A percentile compares a stretch with the other conserved stretches of the same genome.
Evolutionary conservation across 345 rosid genomes (phyloP).

Genomic region (Aethionema arabicum): DNA sequence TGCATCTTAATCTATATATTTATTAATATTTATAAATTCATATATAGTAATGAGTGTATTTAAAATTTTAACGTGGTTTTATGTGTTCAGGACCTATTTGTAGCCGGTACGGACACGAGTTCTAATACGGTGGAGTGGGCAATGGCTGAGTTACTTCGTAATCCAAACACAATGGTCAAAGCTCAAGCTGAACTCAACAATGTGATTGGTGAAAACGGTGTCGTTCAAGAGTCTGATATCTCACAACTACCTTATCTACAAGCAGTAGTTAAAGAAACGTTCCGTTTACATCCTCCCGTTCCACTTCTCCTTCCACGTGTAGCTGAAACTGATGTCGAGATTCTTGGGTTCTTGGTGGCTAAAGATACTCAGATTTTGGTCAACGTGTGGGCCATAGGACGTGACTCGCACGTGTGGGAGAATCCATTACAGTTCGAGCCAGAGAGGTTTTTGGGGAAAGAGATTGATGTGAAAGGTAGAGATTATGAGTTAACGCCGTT

Average conservation of each 20-base stretch:
- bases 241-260: constrained; percentile 35
- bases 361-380: constrained; percentile 41
- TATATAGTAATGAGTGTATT: too few species aligned
- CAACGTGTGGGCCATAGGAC: constrained; percentile 41
- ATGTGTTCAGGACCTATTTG: constrained; percentile 39
- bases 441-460: constrained; percentile 35
- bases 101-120: constrained; percentile 48
- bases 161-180: constrained; percentile 21
- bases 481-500: constrained; percentile 35
- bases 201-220: constrained; percentile 35
- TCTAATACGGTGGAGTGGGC: constrained; percentile 41
- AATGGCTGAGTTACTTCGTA: constrained; percentile 34
- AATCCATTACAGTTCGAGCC: constrained; percentile 35
- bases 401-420: constrained; percentile 40
- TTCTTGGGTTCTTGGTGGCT: constrained; percentile 36
- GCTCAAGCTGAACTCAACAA: constrained; percentile 30
- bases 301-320: constrained; percentile 44
- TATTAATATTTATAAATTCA: too few species aligned
- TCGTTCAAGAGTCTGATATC: constrained; percentile 37
- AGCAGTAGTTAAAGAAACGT: constrained; percentile 43
- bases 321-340: constrained; percentile 30
- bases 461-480: constrained; percentile 32
- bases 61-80: neutral
- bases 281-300: constrained; percentile 46
- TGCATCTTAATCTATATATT: too few species aligned